phyloP scores from a whole-genome alignment of 1,284 basidiomycete species.

The Farysia itapuensis region DNA sequence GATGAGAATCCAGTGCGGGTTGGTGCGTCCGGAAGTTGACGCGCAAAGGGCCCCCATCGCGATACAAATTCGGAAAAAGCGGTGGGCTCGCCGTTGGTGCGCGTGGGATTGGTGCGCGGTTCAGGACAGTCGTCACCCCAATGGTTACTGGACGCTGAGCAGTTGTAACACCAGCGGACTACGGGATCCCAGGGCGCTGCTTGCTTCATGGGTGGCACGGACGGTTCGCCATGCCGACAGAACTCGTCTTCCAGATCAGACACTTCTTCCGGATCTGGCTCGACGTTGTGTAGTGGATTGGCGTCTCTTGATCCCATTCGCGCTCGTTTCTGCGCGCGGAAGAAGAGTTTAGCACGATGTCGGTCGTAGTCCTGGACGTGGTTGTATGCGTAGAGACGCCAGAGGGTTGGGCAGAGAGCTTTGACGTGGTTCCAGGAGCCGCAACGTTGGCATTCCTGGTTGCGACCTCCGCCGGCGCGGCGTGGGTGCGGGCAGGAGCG shows the following conservation, averaged over 20 bases:
- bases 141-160: conserved; percentile 72
- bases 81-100: conserved; percentile 67
- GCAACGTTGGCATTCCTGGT: conserved; percentile 72
- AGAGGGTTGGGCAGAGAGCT: conserved; percentile 82
- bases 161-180: conserved; percentile 86
- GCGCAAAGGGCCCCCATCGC: conserved; percentile 73
- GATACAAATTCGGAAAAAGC: conserved; percentile 75
- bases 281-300: conserved; percentile 9
- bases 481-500: conserved; percentile 66
- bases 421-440: conserved; percentile 70
- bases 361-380: conserved; percentile 65
- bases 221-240: conserved; percentile 6
- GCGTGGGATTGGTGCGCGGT: conserved; percentile 64
- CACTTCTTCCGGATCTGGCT: conserved; percentile 16
- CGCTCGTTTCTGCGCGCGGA: conserved; percentile 3
- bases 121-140: conserved; percentile 82
- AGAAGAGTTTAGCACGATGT: conserved; percentile 17
- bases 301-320: background rate
- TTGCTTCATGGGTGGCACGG: conserved; percentile 3
- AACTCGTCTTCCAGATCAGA: conserved; percentile 24
- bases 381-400: conserved; percentile 82
- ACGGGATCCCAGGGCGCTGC: conserved; percentile 27
- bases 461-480: conserved; percentile 5
- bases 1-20: conserved; percentile 14
- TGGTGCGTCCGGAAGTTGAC: conserved; percentile 46